Evolutionary conservation across 371 early-diverging fungal genomes (phyloP).

Genomic region (Conidiobolus incongruus): DNA sequence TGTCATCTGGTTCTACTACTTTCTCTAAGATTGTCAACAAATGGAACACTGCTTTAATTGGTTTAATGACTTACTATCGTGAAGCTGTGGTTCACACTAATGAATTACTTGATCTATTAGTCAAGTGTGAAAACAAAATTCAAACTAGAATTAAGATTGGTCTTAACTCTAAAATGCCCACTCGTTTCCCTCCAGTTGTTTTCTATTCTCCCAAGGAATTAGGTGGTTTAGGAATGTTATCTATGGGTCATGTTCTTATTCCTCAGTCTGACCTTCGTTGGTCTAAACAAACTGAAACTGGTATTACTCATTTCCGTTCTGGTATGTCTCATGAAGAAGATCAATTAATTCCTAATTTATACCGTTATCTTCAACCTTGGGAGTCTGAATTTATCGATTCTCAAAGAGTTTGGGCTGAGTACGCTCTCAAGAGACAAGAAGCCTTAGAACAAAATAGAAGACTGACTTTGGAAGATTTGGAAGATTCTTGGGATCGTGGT

Average conservation of each 20-base stretch:
- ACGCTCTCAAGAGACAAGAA: constrained; percentile 90
- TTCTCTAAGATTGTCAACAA: constrained; percentile 98
- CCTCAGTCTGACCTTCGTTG: constrained; percentile 92
- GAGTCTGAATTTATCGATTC: constrained; percentile 96
- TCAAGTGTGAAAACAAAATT: constrained; percentile 90
- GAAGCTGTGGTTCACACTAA: constrained; percentile 95
- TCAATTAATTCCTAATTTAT: constrained; percentile 90
- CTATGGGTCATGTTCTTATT: constrained; percentile 94
- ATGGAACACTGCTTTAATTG: constrained; percentile 87
- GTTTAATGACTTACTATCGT: constrained; percentile 92
- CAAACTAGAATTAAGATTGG: constrained; percentile 98
- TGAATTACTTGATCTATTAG: constrained; percentile 85
- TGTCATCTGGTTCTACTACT: constrained; percentile 91
- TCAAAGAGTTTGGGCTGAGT: constrained; percentile 97
- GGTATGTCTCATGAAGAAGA: constrained; percentile 97
- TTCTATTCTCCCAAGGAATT: constrained; percentile 86
- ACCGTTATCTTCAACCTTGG: constrained; percentile 96
- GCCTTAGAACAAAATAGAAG: constrained; percentile 89
- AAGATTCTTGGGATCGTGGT: constrained; percentile 97
- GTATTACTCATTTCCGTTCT: constrained; percentile 93
- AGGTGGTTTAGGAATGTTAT: constrained; percentile 98
- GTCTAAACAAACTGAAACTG: constrained; percentile 91
- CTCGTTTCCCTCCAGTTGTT: constrained; percentile 94
- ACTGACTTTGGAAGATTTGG: constrained; percentile 87
- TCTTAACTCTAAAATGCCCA: constrained; percentile 97